Base-by-base conservation (phyloP, 306 rosid species). In the Inga leiocalycina region DNA sequence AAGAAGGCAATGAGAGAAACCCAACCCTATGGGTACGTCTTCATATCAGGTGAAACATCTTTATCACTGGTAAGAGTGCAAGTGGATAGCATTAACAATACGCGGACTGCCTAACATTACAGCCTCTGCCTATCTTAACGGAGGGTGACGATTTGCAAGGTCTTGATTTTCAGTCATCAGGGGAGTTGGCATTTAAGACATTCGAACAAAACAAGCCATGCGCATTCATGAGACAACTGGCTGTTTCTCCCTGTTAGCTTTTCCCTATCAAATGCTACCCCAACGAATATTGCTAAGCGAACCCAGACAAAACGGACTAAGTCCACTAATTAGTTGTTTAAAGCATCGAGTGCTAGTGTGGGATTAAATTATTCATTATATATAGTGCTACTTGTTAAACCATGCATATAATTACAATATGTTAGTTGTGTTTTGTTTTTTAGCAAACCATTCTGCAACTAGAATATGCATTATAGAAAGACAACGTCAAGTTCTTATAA, bases 81-180 rank as follows among this genome's bases (percentile, higher is more conserved):
- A 35, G 81, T 82, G 66, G 82, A 74, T 82, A 82, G 16, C 70
- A 67, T 44, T 80, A 85, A 11, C 78, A 67, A 44, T 73, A 85
- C 74, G 48, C 73, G 83, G 81, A 66, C 4, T 80, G 22, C 45
- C 66, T 37, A 14, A 6, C 51, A 71, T 46, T 39, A 70, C 61
- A 46, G 14, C 0, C 30, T 83, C 51, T 49, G 51, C 56, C 57
- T 19, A 24, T 20, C 46, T 37, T 44, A 16, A 41, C n/a, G 8
- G 66, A 77, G 67, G 67, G 74, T 35, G 83, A 68, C 22, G 30
- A 56, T 72, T 74, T 13, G 77, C 61, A 52, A 4, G 52, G 49
- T 59, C 17, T 78, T 80, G 8, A 62, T 22, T 62, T 27, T 77
- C 64, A 65, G 78, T 81, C 78, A 82, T 56, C 24, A 74, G 59